phyloP scores from a whole-genome alignment of 1,284 basidiomycete genomes.

The Cutaneotrichosporon arboriforme region DNA sequence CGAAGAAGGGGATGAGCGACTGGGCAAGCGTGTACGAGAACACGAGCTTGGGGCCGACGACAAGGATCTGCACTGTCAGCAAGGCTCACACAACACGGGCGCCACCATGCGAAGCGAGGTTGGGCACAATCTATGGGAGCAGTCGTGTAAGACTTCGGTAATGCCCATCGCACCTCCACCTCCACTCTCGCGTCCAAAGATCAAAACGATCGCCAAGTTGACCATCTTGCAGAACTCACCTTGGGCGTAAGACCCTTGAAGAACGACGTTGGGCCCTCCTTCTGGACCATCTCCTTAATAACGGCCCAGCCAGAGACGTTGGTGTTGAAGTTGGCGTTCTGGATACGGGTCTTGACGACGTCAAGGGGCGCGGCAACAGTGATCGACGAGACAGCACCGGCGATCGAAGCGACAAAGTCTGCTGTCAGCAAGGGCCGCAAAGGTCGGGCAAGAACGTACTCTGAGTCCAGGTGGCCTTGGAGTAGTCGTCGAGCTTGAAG shows the following conservation, averaged over 20 bases:
- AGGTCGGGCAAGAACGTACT: conserved; percentile 46
- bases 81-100: too few relatives aligned
- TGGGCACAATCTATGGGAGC: background rate
- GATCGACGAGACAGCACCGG: conserved; percentile 90
- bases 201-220: background rate
- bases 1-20: conserved; percentile 88
- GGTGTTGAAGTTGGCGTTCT: conserved; percentile 94
- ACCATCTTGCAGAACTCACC: conserved; percentile 50
- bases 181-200: background rate
- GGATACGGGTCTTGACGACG: conserved; percentile 93
- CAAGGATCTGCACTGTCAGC: conserved; percentile 63
- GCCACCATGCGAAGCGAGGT: background rate
- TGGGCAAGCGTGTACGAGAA: conserved; percentile 98
- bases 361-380: conserved; percentile 94
- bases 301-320: conserved; percentile 80
- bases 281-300: conserved; percentile 77
- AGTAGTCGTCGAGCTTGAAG: conserved; percentile 83
- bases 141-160: too few relatives aligned
- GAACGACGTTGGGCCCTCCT: conserved; percentile 80
- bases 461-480: conserved; percentile 87
- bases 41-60: conserved; percentile 95
- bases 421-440: background rate
- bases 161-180: background rate
- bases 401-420: conserved; percentile 86
- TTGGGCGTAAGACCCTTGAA: conserved; percentile 97